Percentiles rank a stretch among this genome's conserved stretches.
phyloP scores from a whole-genome alignment of 345 rosid species.

The Ceriops decandra region DNA sequence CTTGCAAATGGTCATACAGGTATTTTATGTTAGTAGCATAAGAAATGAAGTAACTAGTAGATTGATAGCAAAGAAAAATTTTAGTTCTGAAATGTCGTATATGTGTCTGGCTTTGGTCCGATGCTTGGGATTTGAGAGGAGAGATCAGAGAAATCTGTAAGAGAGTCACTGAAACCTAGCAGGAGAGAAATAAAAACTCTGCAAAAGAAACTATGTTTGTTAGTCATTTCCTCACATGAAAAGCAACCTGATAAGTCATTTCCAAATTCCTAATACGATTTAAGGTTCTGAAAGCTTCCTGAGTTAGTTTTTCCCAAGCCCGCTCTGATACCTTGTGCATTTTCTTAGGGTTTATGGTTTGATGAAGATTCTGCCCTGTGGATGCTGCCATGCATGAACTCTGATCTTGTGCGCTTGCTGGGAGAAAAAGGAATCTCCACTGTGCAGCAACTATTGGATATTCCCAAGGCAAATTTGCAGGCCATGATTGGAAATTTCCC shows the following conservation, averaged over 20 bases:
- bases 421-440: constrained; percentile 50
- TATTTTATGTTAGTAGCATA: constrained; percentile 23
- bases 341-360: constrained; percentile 77
- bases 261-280: no score
- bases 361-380: constrained; percentile 67
- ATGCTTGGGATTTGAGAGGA: no score
- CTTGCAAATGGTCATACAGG: constrained; percentile 99
- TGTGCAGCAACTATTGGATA: constrained; percentile 65
- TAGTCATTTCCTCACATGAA: no score
- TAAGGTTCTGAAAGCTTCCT: not conserved
- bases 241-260: no score
- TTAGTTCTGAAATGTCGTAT: not conserved
- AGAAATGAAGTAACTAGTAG: not conserved
- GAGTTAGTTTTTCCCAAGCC: not conserved
- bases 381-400: constrained; percentile 91
- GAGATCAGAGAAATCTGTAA: no score
- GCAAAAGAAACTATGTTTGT: no score
- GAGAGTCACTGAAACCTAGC: no score
- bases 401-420: constrained; percentile 48
- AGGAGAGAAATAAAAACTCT: no score
- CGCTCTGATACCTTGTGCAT: not conserved
- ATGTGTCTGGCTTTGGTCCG: not conserved
- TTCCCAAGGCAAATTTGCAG: constrained; percentile 57
- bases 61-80: not conserved
- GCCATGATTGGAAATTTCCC: constrained; percentile 51